Base-by-base conservation (phyloP, 2,329 filamentous ascomycete species). In the Pseudopithomyces chartarum region DNA sequence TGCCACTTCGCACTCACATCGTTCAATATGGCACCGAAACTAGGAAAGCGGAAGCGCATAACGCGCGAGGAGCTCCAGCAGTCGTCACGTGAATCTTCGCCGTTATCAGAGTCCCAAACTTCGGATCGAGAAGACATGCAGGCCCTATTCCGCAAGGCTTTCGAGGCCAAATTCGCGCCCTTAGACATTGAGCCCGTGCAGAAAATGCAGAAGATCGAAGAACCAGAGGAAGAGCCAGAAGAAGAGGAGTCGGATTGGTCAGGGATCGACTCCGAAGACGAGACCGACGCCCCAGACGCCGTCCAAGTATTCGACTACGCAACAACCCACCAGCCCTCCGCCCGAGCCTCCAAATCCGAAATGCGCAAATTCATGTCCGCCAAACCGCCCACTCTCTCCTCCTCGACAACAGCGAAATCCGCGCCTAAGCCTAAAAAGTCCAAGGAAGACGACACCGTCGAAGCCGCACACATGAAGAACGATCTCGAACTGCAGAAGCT, bases 401-500 rank as follows among this genome's bases (percentile, higher is more conserved):
- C 68, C 51, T 46, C 72, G 40, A 62, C 70, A 42, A n/a, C 44
- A 68, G 54, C 63, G 67, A 19, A 63, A 51, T 32, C 46, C 34
- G 13, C 43, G 20, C 54, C 50, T 29, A 60, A 43, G 33, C 62
- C 60, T 2, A 60, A 59, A 55, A 51, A 68, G 26, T 4, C 26
- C 26, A 29, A 29, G 58, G 59, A 63, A 50, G 77, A 82, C 57
- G 84, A 87, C 22, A 80, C 84, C 57, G 76, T 84, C 17, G 87
- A 89, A 71, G 75, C 81, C 22, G 75, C 80, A 11, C 90, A 96
- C 59, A 83, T 98, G 17, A 92, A 93, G 73, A 93, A 97, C 75
- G 95, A 98, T 75, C 87, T 97, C 52, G 93, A 91, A 38, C 87
- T 99, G 13, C 94, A 97, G 75, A 89, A 92, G 45, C 87, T 99